Conservation (phyloP, 2,329 filamentous ascomycete species). For the Dryadomyces quercus-mongolicae region DNA sequence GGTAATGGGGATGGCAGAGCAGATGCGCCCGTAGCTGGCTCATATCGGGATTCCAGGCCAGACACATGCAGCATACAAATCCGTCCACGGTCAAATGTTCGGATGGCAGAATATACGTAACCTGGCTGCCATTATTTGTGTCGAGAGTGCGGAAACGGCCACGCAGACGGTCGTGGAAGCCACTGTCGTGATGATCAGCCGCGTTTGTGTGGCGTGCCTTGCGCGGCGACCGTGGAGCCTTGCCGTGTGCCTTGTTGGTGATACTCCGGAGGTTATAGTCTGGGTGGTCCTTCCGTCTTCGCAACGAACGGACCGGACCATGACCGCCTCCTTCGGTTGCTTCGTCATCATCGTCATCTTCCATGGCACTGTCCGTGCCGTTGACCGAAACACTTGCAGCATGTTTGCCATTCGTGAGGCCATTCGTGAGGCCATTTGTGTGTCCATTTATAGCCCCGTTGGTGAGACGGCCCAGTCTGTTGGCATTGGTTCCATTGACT, state of each 20-base stretch:
- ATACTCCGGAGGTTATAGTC: constrained; percentile 49
- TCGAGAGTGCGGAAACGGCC: neutral
- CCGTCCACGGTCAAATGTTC: constrained; percentile 34
- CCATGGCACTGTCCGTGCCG: constrained; percentile 15
- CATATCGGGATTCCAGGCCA: constrained; percentile 32
- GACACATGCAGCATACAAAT: constrained; percentile 40
- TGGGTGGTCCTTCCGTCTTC: constrained; percentile 33
- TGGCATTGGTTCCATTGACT: neutral
- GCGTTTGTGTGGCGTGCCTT: neutral
- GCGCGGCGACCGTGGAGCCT: constrained; percentile 24
- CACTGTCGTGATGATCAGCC: neutral
- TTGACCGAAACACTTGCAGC: constrained; percentile 6
- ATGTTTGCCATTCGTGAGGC: neutral
- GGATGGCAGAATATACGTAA: constrained; percentile 32
- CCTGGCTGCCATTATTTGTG: constrained; percentile 22
- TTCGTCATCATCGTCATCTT: constrained; percentile 21
- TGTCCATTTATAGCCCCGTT: neutral
- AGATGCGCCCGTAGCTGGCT: constrained; percentile 37
- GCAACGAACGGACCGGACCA: constrained; percentile 38
- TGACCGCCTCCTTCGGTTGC: constrained; percentile 13
- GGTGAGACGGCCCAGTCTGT: neutral
- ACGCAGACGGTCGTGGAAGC: neutral
- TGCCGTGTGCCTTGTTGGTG: constrained; percentile 44
- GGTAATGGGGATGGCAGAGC: constrained; percentile 32
- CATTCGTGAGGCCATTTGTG: constrained; percentile 10